Evolutionary conservation across 179 eudicot genomes (phyloP), one percentile per base, ranked within the genome.

Genomic region (Camellia oleifera): DNA sequence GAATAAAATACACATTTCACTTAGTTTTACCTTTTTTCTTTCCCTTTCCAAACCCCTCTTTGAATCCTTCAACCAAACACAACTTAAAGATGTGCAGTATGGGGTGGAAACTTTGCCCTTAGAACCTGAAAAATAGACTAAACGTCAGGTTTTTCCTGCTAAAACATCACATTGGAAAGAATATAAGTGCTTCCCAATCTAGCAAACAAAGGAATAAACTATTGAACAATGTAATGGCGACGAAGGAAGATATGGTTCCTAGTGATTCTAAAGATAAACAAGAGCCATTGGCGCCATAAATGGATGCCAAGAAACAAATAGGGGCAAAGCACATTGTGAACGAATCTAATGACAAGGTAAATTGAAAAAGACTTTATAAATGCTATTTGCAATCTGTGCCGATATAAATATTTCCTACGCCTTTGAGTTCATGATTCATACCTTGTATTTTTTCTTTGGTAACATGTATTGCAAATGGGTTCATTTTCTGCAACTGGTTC

Each of bases 281-380:
- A 65, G 80, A 62, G 50, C 45, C 81, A 26, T 69, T 64, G 56
- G 5, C 3, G n/a, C 48, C 54, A 23, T 18, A 18, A 32, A 32
- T 32, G 66, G 80, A 57, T 76, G 74, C 75, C 15, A 77, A 79
- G 62, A 86, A 70, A 56, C 64, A 56, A 83, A 84, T 75, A 74
- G 83, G 78, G 81, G 46, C 32, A 50, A 84, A 77, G 85, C 85
- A 75, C 17, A 52, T 18, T 48, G 76, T 79, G 60, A 82, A 81
- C 76, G 85, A 82, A 62, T 83, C 89, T 71, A 78, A 82, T 76
- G 85, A 75, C 84, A 86, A 84, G 91, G 87, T 86, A 87, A 61
- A 48, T 7, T 65, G n/a, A 32, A 40, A 40, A 61, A 63, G 57
- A 56, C 54, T 14, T 12, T 72, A 4, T 45, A 61, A 5, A 32